These are phyloP conservation scores for Lagenidium giganteum DNA, from an alignment of 352 stramenopile genomes.

Conservation along the genomic window DNA sequence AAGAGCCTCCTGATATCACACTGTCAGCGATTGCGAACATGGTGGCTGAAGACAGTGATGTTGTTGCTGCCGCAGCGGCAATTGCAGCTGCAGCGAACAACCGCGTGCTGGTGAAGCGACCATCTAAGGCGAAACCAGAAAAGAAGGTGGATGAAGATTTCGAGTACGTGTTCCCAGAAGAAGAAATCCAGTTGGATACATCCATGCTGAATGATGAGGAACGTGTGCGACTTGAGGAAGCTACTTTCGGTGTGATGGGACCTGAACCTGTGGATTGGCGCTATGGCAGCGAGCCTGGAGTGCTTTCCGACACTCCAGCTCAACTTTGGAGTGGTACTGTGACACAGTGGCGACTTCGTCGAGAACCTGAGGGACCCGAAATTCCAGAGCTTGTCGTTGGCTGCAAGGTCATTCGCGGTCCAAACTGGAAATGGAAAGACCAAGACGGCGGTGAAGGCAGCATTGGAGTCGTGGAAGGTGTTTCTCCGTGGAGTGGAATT, in stretches of 20 bases:
- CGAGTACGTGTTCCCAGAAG: slow-evolving; percentile 62
- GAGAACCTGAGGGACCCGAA: slow-evolving; percentile 35
- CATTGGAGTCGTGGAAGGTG: slow-evolving; percentile 75
- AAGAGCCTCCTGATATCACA: slow-evolving; percentile 72
- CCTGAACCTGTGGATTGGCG: slow-evolving; percentile 47
- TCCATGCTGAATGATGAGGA: slow-evolving; percentile 50
- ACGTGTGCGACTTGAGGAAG: slow-evolving; percentile 50
- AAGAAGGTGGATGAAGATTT: slow-evolving; percentile 32
- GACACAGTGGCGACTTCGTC: slow-evolving; percentile 57
- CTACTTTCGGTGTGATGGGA: slow-evolving; percentile 63
- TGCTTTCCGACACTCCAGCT: slow-evolving; percentile 62
- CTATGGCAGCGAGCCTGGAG: slow-evolving; percentile 69
- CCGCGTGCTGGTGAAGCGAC: slow-evolving; percentile 37
- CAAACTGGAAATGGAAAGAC: slow-evolving; percentile 88
- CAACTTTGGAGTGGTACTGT: slow-evolving; percentile 74
- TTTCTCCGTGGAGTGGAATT: slow-evolving; percentile 85
- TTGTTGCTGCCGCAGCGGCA: slow-evolving; percentile 43
- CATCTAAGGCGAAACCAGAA: slow-evolving; percentile 11
- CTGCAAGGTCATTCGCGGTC: slow-evolving; percentile 85
- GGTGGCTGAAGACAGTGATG: slow-evolving; percentile 76
- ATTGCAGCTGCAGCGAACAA: slow-evolving; percentile 36
- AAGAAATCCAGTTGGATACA: slow-evolving; percentile 54
- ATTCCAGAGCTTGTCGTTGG: slow-evolving; percentile 69
- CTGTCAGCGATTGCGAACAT: slow-evolving; percentile 84
- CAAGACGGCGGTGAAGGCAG: slow-evolving; percentile 85